Evolutionary conservation across 1,284 basidiomycete species (phyloP).

Genomic region (Amylostereum chailletii): DNA sequence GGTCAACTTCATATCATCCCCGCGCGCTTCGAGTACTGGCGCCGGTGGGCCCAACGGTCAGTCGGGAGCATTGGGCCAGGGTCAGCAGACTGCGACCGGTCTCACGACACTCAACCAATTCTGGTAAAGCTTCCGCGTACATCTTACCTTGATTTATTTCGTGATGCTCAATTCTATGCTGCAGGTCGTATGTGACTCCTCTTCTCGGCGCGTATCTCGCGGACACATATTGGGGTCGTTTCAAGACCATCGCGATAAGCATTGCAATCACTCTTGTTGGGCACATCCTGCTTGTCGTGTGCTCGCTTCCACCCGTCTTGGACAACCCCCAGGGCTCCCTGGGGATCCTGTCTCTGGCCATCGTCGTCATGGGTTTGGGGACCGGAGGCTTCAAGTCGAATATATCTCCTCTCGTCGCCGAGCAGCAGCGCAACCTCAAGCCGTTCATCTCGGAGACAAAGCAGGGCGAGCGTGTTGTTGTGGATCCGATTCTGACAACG

Average conservation of each 20-base stretch:
- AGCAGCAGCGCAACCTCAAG: conserved; percentile 75
- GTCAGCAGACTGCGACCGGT: conserved; percentile 63
- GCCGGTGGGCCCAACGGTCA: conserved; percentile 43
- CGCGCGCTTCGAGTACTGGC: conserved; percentile 70
- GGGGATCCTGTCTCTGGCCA: conserved; percentile 55
- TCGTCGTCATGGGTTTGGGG: conserved; percentile 58
- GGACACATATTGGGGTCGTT: conserved; percentile 67
- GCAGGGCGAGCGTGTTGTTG: conserved; percentile 70
- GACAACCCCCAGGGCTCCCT: conserved; percentile 45
- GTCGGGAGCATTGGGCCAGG: conserved; percentile 64
- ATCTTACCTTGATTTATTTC: background rate
- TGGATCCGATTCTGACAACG: conserved; percentile 71
- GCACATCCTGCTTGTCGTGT: conserved; percentile 69
- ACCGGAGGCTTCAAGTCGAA: conserved; percentile 82
- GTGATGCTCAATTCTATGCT: background rate
- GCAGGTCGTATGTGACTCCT: conserved; percentile 49
- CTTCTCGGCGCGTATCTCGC: conserved; percentile 66
- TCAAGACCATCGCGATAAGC: conserved; percentile 60
- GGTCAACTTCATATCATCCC: conserved; percentile 68
- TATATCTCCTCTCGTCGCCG: conserved; percentile 72
- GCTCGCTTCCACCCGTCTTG: conserved; percentile 66
- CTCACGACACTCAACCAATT: conserved; percentile 57
- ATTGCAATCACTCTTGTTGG: conserved; percentile 52
- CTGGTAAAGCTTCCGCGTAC: conserved; percentile 29
- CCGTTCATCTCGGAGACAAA: conserved; percentile 70